Conservation (phyloP, 192 early-diverging fungal species). For the Helicostylum pulchrum region DNA sequence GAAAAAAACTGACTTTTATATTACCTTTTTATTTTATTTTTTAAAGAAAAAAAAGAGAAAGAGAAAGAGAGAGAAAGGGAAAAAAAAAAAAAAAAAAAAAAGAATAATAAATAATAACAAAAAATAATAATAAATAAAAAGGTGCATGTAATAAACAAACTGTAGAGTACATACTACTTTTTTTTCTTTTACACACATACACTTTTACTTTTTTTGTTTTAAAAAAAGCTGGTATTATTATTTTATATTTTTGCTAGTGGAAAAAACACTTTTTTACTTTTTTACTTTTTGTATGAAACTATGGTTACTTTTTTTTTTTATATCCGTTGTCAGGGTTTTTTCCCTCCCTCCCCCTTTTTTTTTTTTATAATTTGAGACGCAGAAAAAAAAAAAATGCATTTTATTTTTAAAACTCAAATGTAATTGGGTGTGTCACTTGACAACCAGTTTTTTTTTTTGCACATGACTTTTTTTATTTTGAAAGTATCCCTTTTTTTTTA, state of each 20-base stretch:
- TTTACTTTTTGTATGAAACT: background rate
- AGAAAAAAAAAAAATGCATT: background rate
- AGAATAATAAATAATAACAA: background rate
- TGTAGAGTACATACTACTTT: background rate
- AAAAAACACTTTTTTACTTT: no score
- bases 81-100: background rate
- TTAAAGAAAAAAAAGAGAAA: constrained; percentile 4
- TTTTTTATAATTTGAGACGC: no score
- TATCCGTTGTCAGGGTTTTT: background rate
- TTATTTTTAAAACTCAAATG: background rate
- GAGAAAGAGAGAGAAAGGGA: background rate
- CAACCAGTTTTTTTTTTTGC: no score
- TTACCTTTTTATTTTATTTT: background rate
- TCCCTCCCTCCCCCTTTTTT: background rate
- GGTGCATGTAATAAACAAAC: background rate
- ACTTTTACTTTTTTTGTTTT: no score
- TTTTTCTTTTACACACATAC: no score
- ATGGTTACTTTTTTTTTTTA: no score
- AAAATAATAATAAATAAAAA: background rate
- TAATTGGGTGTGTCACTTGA: no score
- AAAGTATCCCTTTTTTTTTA: no score
- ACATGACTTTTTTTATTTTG: background rate
- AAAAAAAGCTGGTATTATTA: no score
- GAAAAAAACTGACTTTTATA: no score
- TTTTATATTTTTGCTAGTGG: no score